These are phyloP conservation scores for Euptelea pleiosperma DNA, from an alignment of 164 flowering plant species.

Conservation along the genomic window DNA sequence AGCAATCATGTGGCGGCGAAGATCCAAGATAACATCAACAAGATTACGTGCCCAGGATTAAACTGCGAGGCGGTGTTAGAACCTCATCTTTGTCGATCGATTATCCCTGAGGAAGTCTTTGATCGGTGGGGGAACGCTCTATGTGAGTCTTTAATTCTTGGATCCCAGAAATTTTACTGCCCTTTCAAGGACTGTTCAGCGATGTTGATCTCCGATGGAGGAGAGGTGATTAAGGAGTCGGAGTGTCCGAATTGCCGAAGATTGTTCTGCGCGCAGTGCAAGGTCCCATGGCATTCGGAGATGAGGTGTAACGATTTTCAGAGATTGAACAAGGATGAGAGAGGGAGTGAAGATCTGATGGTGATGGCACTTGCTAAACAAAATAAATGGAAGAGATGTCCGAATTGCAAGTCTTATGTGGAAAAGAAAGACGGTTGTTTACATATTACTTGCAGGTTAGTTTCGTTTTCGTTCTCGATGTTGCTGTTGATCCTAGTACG, in stretches of 20 bases:
- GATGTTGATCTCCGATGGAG: slow-evolving; percentile 9
- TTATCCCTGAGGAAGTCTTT: slow-evolving; percentile 13
- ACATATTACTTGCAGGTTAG: background rate
- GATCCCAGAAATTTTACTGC: slow-evolving; percentile 16
- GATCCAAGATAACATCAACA: slow-evolving; percentile 20
- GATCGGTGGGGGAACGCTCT: slow-evolving; percentile 23
- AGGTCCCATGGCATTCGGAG: slow-evolving; percentile 45
- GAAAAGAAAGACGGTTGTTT: slow-evolving; percentile 26
- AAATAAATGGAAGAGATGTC: slow-evolving; percentile 37
- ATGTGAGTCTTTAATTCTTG: slow-evolving; percentile 20
- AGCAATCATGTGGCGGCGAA: slow-evolving; percentile 15
- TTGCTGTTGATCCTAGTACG: background rate
- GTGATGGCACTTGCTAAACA: slow-evolving; percentile 29
- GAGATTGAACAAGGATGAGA: slow-evolving; percentile 22
- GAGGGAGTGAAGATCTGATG: slow-evolving; percentile 30
- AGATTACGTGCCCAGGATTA: slow-evolving; percentile 15
- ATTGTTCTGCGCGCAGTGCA: slow-evolving; percentile 48
- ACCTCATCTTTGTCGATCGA: slow-evolving; percentile 11
- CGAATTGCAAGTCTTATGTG: slow-evolving; percentile 21
- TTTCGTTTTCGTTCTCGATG: no score
- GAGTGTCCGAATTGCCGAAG: slow-evolving; percentile 26
- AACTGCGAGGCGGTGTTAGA: slow-evolving; percentile 15
- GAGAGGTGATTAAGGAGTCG: slow-evolving; percentile 3
- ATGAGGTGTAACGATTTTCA: slow-evolving; percentile 33
- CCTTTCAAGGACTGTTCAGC: slow-evolving; percentile 22